These are phyloP conservation scores for Hirsutella rhossiliensis DNA, from an alignment of 2,329 filamentous ascomycete species.

Conservation along the genomic window DNA sequence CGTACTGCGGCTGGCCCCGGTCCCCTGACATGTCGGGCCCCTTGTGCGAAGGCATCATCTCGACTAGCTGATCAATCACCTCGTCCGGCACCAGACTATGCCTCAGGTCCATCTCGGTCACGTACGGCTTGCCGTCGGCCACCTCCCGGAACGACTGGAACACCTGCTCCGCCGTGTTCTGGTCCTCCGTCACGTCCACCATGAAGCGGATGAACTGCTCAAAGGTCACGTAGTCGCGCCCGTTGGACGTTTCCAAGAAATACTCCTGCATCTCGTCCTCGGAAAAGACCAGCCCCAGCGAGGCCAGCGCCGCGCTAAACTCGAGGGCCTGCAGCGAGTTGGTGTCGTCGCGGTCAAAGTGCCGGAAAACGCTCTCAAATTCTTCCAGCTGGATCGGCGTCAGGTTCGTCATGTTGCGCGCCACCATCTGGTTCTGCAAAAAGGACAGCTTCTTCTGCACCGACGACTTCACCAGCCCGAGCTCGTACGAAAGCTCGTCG, in stretches of 20 bases:
- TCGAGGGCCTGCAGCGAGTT: slow-evolving; percentile 89
- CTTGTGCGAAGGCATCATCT: slow-evolving; percentile 73
- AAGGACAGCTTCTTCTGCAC: slow-evolving; percentile 96
- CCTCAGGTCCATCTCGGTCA: slow-evolving; percentile 91
- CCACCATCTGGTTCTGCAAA: slow-evolving; percentile 96
- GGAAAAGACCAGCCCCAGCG: slow-evolving; percentile 87
- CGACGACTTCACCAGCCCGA: slow-evolving; percentile 79
- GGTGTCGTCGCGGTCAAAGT: slow-evolving; percentile 88
- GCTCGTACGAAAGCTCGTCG: slow-evolving; percentile 88
- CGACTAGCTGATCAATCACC: slow-evolving; percentile 83
- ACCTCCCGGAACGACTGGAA: slow-evolving; percentile 97
- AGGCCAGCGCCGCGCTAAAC: slow-evolving; percentile 92
- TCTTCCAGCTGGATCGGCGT: slow-evolving; percentile 97
- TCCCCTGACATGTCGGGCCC: slow-evolving; percentile 83
- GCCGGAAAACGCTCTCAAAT: slow-evolving; percentile 95
- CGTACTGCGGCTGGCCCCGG: slow-evolving; percentile 74
- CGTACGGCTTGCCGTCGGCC: slow-evolving; percentile 95
- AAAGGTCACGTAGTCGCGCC: slow-evolving; percentile 73
- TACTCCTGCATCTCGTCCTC: slow-evolving; percentile 97
- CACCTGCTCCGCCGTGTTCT: slow-evolving; percentile 96
- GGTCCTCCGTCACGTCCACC: slow-evolving; percentile 97
- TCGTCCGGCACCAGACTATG: slow-evolving; percentile 95
- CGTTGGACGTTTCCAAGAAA: slow-evolving; percentile 76
- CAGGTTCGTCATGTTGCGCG: slow-evolving; percentile 95
- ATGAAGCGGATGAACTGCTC: slow-evolving; percentile 99